A percentile compares a stretch with the other conserved stretches of the same genome.
Conservation (phyloP, 352 stramenopile genomes). For the Phytophthora sansomeana region DNA sequence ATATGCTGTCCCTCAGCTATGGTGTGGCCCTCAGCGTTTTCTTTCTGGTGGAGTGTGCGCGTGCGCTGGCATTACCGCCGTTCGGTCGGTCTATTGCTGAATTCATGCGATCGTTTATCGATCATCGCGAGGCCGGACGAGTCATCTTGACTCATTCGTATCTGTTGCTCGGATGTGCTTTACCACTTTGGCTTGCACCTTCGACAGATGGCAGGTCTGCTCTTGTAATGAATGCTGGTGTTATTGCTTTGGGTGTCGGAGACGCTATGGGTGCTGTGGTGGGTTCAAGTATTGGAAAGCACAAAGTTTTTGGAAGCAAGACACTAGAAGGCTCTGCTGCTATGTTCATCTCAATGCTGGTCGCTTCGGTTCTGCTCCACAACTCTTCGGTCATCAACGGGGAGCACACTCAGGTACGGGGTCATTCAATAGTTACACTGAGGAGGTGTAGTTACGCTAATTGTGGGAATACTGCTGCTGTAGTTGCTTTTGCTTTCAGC, state of each 20-base stretch:
- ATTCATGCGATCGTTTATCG: conserved; percentile 81
- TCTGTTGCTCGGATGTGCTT: conserved; percentile 74
- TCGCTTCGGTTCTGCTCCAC: conserved; percentile 62
- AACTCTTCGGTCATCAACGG: conserved; percentile 44
- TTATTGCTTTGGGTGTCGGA: conserved; percentile 74
- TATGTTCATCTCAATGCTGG: conserved; percentile 64
- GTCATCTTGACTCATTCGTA: conserved; percentile 85
- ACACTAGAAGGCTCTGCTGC: conserved; percentile 69
- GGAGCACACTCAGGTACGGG: conserved; percentile 46
- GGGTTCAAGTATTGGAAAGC: conserved; percentile 58
- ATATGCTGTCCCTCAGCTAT: conserved; percentile 83
- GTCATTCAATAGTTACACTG: not conserved
- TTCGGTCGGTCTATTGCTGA: conserved; percentile 56
- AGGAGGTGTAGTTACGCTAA: conserved; percentile 8
- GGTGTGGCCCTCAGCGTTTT: conserved; percentile 80
- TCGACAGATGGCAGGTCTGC: conserved; percentile 4
- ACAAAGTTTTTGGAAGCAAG: conserved; percentile 69
- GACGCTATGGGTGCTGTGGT: conserved; percentile 82
- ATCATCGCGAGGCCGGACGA: conserved; percentile 72
- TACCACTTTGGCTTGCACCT: conserved; percentile 72
- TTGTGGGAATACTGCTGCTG: not conserved
- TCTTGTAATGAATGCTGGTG: conserved; percentile 68
- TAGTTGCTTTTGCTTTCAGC: conserved; percentile 40
- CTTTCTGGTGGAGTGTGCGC: conserved; percentile 71
- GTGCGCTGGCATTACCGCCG: conserved; percentile 63